Base-by-base conservation (phyloP, 1,284 basidiomycete genomes). In the Rhodofomes roseus region DNA sequence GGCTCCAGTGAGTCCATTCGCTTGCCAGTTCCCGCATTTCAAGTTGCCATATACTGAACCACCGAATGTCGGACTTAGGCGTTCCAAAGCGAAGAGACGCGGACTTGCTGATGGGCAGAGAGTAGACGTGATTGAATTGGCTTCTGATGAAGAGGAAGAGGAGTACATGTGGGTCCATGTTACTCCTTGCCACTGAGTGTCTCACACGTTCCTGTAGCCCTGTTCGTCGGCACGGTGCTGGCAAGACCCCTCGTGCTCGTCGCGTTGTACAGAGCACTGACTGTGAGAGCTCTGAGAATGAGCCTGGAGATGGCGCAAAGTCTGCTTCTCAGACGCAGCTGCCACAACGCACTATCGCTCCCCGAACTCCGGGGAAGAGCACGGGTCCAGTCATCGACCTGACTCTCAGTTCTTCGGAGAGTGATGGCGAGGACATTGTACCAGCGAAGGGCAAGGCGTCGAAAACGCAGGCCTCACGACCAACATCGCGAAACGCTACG, bases 111-210 rank as follows among this genome's bases (percentile, higher is more conserved):
- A 56, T 36, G 44, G 60, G 43, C 58, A 59, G 25, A 51, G 60
- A 46, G 44, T 63, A 25, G 69, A 75, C 51, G 69, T 84, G 20
- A 82, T 86, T 58, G 81, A 83, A 62, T 80, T 86, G 66, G 83
- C 82, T 11, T 85, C 83, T 39, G 81, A 77, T 52, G 79, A 79
- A 54, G 76, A 79, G 4, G 71, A 78, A 27, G 64, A 79, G 4
- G 71, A 78, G 25, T 63, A 62, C 62, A 69, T 51, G 70, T 73
- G 50, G 40, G 55, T 52, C 50, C 50, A 58, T 48, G 46, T 46
- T 2, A 18, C 16, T 1, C 46, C 9, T 12, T 27, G 12, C 11
- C 9, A 46, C 9, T 27, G 23, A 1, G 44, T 27, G 20, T 48
- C 46, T 23, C 25, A 27, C 27, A 16, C n/a, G 11, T 20, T 5